These are phyloP conservation scores for Cyanidiococcus yangmingshanensis DNA, from an alignment of 23 red algal species.

Conservation along the genomic window DNA sequence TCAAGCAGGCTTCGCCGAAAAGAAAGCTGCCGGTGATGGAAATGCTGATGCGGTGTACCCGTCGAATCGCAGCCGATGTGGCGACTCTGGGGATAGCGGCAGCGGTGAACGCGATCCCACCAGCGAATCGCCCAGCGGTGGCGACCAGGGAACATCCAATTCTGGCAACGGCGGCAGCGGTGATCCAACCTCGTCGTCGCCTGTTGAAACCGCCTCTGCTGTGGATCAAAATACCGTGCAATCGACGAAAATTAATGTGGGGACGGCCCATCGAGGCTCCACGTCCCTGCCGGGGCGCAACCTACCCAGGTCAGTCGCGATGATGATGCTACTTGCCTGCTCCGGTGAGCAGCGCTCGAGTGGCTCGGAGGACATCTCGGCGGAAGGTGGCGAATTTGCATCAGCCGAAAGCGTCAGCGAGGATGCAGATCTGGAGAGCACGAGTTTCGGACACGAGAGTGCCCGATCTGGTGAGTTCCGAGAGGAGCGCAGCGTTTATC, in stretches of 20 bases:
- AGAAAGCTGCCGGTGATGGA: not conserved
- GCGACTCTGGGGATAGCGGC: constrained; percentile 4
- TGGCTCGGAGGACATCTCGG: not conserved
- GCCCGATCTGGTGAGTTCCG: constrained; percentile 8
- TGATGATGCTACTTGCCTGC: constrained; percentile 9
- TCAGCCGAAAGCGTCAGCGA: not conserved
- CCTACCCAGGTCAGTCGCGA: not conserved
- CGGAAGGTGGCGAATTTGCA: not conserved
- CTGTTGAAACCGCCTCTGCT: not conserved
- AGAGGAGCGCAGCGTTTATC: not conserved
- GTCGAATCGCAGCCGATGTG: not conserved
- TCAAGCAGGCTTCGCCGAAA: not conserved
- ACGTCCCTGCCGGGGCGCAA: not conserved
- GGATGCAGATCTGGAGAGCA: not conserved
- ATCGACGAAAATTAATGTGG: not conserved
- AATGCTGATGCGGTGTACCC: not conserved
- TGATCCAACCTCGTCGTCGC: constrained; percentile 5
- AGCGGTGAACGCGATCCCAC: constrained; percentile 3
- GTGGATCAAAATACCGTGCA: not conserved
- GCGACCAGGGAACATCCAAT: not conserved
- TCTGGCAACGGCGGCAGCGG: not conserved
- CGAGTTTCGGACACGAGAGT: not conserved
- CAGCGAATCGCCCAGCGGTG: constrained; percentile 4
- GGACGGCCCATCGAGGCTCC: not conserved
- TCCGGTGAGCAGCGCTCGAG: not conserved